Percentiles rank a stretch among this genome's conserved stretches.
These are phyloP conservation scores for Tetrapyrgos nigripes DNA, from an alignment of 1,284 basidiomycete genomes.

Conservation along the genomic window DNA sequence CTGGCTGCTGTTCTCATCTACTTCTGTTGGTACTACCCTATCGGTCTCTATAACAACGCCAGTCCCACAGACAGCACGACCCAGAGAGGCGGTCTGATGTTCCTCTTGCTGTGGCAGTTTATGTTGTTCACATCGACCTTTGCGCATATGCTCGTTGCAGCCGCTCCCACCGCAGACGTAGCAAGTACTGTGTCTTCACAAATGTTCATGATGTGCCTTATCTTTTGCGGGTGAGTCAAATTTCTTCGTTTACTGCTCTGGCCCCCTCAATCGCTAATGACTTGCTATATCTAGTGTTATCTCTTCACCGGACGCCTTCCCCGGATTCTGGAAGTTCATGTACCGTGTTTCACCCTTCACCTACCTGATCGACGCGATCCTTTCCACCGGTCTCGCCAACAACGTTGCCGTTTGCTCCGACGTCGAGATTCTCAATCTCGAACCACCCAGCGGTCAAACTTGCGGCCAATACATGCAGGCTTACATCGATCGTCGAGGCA, in stretches of 20 bases:
- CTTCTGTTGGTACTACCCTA: conserved; percentile 75
- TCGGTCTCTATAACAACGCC: conserved; percentile 54
- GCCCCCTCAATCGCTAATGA: conserved; percentile 10
- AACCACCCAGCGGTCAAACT: conserved; percentile 66
- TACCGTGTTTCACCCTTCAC: conserved; percentile 80
- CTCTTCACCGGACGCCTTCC: neutral
- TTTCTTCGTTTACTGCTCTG: neutral
- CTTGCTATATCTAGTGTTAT: conserved; percentile 23
- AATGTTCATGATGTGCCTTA: conserved; percentile 35
- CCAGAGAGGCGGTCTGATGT: conserved; percentile 64
- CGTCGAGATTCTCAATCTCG: conserved; percentile 47
- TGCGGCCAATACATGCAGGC: conserved; percentile 65
- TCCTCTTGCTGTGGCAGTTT: conserved; percentile 58
- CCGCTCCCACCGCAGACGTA: conserved; percentile 45
- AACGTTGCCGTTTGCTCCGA: conserved; percentile 38
- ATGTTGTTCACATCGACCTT: conserved; percentile 62
- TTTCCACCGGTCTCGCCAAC: conserved; percentile 35
- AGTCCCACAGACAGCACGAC: conserved; percentile 16
- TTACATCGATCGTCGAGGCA: conserved; percentile 56
- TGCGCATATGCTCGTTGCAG: conserved; percentile 44
- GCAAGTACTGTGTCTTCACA: conserved; percentile 32
- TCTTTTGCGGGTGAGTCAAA: conserved; percentile 52
- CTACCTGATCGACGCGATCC: conserved; percentile 55
- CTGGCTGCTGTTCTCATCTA: conserved; percentile 64
- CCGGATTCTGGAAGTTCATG: conserved; percentile 23